phyloP scores from a whole-genome alignment of 768 basidiomycete species.

The Melanogaster broomeanus region DNA sequence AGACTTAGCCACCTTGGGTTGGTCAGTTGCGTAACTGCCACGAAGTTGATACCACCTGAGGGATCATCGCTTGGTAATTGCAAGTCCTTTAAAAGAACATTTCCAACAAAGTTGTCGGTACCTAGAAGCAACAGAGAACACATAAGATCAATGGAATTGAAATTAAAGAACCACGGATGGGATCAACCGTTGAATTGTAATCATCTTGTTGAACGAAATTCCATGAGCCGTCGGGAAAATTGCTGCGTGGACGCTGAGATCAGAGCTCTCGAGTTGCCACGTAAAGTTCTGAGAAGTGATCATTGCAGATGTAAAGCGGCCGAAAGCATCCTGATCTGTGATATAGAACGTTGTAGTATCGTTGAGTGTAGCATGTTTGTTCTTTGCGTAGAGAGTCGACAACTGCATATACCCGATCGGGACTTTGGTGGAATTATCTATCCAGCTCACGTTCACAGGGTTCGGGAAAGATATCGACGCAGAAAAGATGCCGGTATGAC shows the following conservation, averaged over 20 bases:
- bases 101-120: slow-evolving; percentile 60
- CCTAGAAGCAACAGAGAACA: slow-evolving; percentile 34
- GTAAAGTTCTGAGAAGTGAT: slow-evolving; percentile 70
- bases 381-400: slow-evolving; percentile 45
- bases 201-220: slow-evolving; percentile 60
- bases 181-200: slow-evolving; percentile 56
- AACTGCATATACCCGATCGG: slow-evolving; percentile 58
- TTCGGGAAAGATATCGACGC: slow-evolving; percentile 64
- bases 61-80: slow-evolving; percentile 68
- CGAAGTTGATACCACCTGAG: slow-evolving; percentile 66
- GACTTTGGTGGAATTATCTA: slow-evolving; percentile 46
- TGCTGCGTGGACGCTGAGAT: slow-evolving; percentile 61
- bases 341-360: slow-evolving; percentile 61
- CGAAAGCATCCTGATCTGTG: slow-evolving; percentile 56
- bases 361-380: slow-evolving; percentile 62
- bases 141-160: background rate
- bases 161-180: background rate
- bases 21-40: slow-evolving; percentile 52
- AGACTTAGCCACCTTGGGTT: slow-evolving; percentile 52
- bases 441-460: slow-evolving; percentile 61
- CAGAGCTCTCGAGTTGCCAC: slow-evolving; percentile 61
- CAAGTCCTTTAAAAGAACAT: slow-evolving; percentile 57
- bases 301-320: slow-evolving; percentile 58
- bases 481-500: slow-evolving; percentile 65
- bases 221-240: slow-evolving; percentile 70